phyloP scores from a whole-genome alignment of 345 rosid genomes.

The Turnera subulata region DNA sequence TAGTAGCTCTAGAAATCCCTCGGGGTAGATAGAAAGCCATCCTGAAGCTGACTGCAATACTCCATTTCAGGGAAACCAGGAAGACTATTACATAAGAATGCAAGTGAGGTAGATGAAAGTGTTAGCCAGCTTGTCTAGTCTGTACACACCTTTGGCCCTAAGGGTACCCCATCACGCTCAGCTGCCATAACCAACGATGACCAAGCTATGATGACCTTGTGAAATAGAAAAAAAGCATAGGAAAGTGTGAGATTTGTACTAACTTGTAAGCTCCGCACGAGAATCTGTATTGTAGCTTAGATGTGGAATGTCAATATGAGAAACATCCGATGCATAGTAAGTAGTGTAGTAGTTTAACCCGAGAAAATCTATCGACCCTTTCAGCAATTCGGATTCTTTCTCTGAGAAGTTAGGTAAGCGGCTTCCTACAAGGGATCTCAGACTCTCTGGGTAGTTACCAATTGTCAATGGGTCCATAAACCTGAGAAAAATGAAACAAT shows the following conservation, averaged over 20 bases:
- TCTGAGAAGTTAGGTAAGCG: conserved; percentile 54
- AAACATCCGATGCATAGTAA: conserved; percentile 23
- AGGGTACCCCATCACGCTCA: conserved; percentile 11
- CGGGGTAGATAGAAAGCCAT: conserved; percentile 13
- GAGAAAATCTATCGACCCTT: conserved; percentile 51
- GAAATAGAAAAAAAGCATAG: no score
- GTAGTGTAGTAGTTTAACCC: conserved; percentile 59
- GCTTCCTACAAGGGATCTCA: conserved; percentile 43
- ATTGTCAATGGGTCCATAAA: conserved; percentile 42
- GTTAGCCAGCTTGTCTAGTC: no score
- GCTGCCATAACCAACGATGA: not conserved
- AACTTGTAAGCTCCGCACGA: no score
- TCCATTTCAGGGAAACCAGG: no score
- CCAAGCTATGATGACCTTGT: no score
- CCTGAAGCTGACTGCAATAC: not conserved
- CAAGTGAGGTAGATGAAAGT: no score
- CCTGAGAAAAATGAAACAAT: conserved; percentile 23
- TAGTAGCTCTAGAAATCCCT: conserved; percentile 8
- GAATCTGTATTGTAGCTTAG: no score
- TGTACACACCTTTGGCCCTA: conserved; percentile 18
- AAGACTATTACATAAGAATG: no score
- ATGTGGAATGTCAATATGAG: not conserved
- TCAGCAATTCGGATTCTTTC: conserved; percentile 37
- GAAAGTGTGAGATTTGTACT: no score
- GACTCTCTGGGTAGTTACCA: conserved; percentile 57